phyloP scores from a whole-genome alignment of 2,329 filamentous ascomycete species.

The Akanthomyces dipterigenus region DNA sequence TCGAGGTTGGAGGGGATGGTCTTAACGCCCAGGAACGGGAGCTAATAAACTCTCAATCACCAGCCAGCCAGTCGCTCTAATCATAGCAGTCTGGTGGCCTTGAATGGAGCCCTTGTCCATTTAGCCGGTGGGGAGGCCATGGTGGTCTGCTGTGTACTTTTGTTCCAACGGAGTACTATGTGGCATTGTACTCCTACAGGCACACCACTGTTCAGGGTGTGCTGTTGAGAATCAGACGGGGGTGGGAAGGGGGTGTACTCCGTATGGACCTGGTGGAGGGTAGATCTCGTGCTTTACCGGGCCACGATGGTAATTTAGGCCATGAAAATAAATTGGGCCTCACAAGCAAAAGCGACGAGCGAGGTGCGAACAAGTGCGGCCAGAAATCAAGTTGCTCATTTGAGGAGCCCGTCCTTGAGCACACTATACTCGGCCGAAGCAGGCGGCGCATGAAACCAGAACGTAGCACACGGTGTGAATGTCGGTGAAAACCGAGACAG shows the following conservation, averaged over 20 bases:
- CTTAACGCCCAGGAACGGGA: constrained; percentile 33
- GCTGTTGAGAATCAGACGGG: constrained; percentile 9
- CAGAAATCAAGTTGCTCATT: constrained; percentile 1
- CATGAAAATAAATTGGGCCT: constrained; percentile 6
- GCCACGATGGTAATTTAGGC: constrained; percentile 11
- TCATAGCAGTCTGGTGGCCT: constrained; percentile 8
- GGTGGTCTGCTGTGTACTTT: constrained; percentile 5
- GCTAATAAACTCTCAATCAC: constrained; percentile 20
- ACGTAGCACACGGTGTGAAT: not conserved
- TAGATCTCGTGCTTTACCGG: constrained; percentile 13
- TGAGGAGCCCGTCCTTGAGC: not conserved
- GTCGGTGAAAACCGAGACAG: constrained; percentile 1
- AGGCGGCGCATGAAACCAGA: not conserved
- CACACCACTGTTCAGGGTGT: constrained; percentile 7
- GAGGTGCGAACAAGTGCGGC: not conserved
- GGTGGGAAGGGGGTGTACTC: not conserved
- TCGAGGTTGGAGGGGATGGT: constrained; percentile 22
- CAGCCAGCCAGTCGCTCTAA: constrained; percentile 4
- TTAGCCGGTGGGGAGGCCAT: constrained; percentile 10
- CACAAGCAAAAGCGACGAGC: not conserved
- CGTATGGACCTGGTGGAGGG: not conserved
- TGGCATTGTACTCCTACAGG: constrained; percentile 7
- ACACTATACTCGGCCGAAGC: not conserved
- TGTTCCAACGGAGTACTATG: constrained; percentile 8
- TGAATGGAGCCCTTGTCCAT: constrained; percentile 8